These are phyloP conservation scores for Brassica carinata DNA, from an alignment of 345 rosid genomes.

Conservation along the genomic window DNA sequence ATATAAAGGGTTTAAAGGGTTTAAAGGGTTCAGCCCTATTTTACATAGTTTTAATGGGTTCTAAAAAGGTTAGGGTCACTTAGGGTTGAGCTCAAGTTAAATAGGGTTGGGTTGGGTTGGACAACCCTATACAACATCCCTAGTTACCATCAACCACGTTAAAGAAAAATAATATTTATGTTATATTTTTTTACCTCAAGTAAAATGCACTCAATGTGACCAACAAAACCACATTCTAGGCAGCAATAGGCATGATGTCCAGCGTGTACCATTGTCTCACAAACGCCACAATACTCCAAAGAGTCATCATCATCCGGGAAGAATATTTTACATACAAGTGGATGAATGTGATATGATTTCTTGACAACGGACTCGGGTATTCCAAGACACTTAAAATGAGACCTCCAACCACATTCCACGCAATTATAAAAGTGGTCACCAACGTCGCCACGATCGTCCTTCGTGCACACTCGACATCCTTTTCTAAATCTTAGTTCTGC, in stretches of 20 bases:
- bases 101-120: no score
- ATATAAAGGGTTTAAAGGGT: no score
- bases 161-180: no score
- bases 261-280: not conserved
- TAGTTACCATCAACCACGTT: no score
- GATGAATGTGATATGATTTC: not conserved
- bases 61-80: no score
- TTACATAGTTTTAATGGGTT: no score
- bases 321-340: not conserved
- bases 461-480: not conserved
- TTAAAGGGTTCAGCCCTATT: no score
- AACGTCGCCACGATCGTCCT: not conserved
- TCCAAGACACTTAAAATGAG: not conserved
- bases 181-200: not conserved
- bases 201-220: constrained; percentile 1
- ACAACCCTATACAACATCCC: no score
- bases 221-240: not conserved
- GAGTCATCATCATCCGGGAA: not conserved
- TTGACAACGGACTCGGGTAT: not conserved
- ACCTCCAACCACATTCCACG: not conserved
- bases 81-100: no score
- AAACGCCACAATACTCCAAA: not conserved
- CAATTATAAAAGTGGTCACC: not conserved
- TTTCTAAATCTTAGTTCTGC: not conserved
- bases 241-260: not conserved